Evolutionary conservation across 192 early-diverging fungal genomes (phyloP).

Genomic region (Lobosporangium transversale): DNA sequence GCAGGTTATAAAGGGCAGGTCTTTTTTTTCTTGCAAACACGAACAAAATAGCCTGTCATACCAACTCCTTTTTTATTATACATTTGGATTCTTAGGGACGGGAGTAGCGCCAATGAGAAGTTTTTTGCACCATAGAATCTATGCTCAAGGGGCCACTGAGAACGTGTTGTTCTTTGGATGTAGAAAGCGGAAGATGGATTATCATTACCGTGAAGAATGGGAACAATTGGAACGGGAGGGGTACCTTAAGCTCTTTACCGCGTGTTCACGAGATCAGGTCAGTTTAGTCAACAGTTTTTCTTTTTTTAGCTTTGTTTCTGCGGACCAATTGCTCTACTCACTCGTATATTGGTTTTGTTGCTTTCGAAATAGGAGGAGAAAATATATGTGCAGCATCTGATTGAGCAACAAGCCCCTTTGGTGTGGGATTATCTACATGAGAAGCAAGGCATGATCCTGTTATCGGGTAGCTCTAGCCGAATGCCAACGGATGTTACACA

Average conservation of each 20-base stretch:
- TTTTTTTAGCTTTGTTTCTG: too few species aligned
- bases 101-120: conserved; percentile 92
- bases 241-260: conserved; percentile 71
- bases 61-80: not conserved
- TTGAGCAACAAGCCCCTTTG: conserved; percentile 63
- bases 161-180: conserved; percentile 91
- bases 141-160: conserved; percentile 50
- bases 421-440: conserved; percentile 74
- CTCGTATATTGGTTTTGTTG: not conserved
- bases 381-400: conserved; percentile 83
- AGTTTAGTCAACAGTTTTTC: not conserved
- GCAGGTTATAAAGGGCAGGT: not conserved
- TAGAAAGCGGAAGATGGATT: conserved; percentile 76
- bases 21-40: too few species aligned
- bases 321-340: too few species aligned
- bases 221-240: conserved; percentile 58
- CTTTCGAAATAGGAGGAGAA: conserved; percentile 63
- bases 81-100: conserved; percentile 64
- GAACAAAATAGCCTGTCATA: too few species aligned
- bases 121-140: conserved; percentile 47
- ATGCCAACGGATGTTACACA: conserved; percentile 79
- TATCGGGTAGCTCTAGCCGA: conserved; percentile 81
- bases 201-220: conserved; percentile 78
- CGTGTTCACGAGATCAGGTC: conserved; percentile 90
- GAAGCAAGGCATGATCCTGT: conserved; percentile 66